Evolutionary conservation across 2,329 filamentous ascomycete genomes (phyloP).

Genomic region (Hymenoscyphus fraxineus): DNA sequence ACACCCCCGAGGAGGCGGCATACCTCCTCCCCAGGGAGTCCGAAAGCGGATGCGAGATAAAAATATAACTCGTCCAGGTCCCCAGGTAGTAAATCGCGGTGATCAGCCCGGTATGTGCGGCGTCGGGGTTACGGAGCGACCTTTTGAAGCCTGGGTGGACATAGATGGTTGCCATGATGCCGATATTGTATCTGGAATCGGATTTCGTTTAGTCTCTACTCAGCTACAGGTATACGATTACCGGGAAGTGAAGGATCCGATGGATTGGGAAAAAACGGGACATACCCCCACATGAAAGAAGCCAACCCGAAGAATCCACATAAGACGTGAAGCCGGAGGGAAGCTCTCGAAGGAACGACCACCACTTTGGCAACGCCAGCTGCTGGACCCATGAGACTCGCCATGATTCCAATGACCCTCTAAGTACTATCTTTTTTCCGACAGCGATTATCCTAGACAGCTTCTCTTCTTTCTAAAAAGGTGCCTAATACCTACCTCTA

Average conservation of each 20-base stretch:
- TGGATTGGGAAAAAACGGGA: not conserved
- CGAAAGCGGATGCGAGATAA: conserved; percentile 49
- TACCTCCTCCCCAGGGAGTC: conserved; percentile 50
- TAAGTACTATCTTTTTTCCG: not conserved
- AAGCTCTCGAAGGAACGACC: conserved; percentile 9
- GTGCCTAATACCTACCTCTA: too few relatives aligned
- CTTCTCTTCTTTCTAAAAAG: too few relatives aligned
- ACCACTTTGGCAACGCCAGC: not conserved
- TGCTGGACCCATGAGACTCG: not conserved
- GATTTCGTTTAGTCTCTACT: not conserved
- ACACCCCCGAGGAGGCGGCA: conserved; percentile 46
- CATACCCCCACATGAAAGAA: conserved; percentile 54
- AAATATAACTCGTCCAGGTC: conserved; percentile 52
- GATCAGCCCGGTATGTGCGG: conserved; percentile 48
- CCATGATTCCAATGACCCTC: not conserved
- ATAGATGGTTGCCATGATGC: conserved; percentile 53
- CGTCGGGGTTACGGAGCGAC: conserved; percentile 43
- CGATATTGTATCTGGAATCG: conserved; percentile 50
- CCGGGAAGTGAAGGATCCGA: not conserved
- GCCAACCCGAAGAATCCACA: conserved; percentile 53
- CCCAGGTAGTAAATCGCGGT: conserved; percentile 57
- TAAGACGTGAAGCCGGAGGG: conserved; percentile 42
- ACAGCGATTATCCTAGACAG: too few relatives aligned
- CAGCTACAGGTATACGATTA: not conserved
- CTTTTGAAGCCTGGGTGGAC: conserved; percentile 52